phyloP scores from a whole-genome alignment of 352 stramenopile genomes.

The Globisporangium orthogonon region DNA sequence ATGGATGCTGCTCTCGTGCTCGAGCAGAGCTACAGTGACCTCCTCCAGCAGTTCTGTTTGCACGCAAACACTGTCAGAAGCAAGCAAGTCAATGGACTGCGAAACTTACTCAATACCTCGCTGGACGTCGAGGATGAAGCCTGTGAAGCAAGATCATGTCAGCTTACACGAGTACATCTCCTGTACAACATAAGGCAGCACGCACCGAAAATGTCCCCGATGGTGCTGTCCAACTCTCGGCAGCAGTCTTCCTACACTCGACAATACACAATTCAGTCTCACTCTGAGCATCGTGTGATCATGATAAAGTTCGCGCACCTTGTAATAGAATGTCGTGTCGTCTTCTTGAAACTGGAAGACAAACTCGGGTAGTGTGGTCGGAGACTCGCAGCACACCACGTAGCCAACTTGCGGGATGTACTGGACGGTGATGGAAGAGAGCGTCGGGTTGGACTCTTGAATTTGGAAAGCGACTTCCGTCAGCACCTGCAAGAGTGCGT shows the following conservation, averaged over 20 bases:
- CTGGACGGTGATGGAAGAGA: slow-evolving; percentile 76
- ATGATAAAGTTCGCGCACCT: slow-evolving; percentile 24
- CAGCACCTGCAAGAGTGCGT: slow-evolving; percentile 44
- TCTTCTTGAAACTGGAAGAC: slow-evolving; percentile 88
- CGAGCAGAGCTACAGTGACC: slow-evolving; percentile 57
- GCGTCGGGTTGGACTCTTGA: slow-evolving; percentile 58
- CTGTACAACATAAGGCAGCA: neutral
- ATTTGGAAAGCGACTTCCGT: slow-evolving; percentile 80
- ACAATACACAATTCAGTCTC: neutral
- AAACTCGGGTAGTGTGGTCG: slow-evolving; percentile 64
- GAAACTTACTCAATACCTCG: slow-evolving; percentile 29
- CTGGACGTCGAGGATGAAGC: slow-evolving; percentile 78
- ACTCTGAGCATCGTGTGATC: neutral
- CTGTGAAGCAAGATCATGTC: slow-evolving; percentile 18
- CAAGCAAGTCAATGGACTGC: neutral
- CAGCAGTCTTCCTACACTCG: slow-evolving; percentile 57
- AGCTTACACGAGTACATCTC: neutral
- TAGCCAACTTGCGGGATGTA: slow-evolving; percentile 87
- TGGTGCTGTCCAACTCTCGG: slow-evolving; percentile 67
- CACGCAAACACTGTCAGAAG: neutral
- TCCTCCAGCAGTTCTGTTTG: slow-evolving; percentile 65
- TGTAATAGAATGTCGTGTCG: slow-evolving; percentile 83
- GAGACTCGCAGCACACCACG: slow-evolving; percentile 72
- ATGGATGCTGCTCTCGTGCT: slow-evolving; percentile 66
- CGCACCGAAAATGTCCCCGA: slow-evolving; percentile 79